Base-by-base conservation (phyloP, 768 basidiomycete genomes). In the Clitopilus hobsonii region DNA sequence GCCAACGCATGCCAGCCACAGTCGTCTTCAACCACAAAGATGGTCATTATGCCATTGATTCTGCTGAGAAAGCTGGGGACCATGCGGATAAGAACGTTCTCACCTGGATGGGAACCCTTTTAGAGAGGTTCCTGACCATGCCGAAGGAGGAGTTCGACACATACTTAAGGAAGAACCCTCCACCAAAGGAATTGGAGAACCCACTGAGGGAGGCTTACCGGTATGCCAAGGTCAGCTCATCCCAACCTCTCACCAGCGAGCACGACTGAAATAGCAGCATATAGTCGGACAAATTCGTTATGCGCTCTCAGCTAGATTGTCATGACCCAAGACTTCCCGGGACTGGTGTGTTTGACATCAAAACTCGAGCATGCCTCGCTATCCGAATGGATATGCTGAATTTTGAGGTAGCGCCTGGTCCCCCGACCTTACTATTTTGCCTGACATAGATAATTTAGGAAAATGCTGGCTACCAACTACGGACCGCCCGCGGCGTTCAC, bases 281-380 rank as follows among this genome's bases (percentile, higher is more conserved):
- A 5, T 47, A 85, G 84, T 80, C 81, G 5, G 69, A 76, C 10
- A 75, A 74, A 8, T 86, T 97, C 58, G 74, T 98, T 23, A 94
- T 98, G 88, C 89, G 96, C 13, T 96, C 95, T 0, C 96, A 99
- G 67, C 79, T 99, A 5, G 96, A 99, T 65, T 93, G 94, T 60
- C 72, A 84, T 1, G 91, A 98, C 63, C 61, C 70, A 11, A 79
- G 89, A 38, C 72, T 98, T 26, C 95, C 95, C 3, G 94, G 94
- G 0, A 87, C 86, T 0, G 94, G 93, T 25, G 85, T 95, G 0
- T 99, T 99, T 61, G 96, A 99, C 66, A 85, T 98, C 71, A 99
- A 99, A 70, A 98, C 96, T 0, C 83, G 96, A 48, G 94, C 94
- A 0, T 88, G 86, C 27, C 69, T 92, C 23, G 83, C 91, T 0